Evolutionary conservation across 2,329 filamentous ascomycete species (phyloP).

Genomic region (Onygenales sp.): DNA sequence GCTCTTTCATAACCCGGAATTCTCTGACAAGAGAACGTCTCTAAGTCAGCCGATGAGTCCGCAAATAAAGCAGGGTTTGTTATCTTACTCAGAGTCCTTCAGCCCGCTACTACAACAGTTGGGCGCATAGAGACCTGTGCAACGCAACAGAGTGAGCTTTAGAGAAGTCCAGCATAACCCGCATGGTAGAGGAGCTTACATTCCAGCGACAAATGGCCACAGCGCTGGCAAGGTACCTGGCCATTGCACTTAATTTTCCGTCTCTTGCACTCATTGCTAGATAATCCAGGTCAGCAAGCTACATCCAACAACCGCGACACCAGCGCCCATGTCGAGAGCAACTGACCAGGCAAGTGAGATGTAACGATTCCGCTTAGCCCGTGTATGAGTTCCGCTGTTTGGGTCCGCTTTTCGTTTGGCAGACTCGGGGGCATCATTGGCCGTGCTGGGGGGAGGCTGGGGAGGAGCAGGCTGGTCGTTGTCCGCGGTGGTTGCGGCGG

Average conservation of each 20-base stretch:
- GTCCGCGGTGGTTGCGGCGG: too few relatives aligned
- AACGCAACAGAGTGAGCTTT: background rate
- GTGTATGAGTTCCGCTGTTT: slow-evolving; percentile 38
- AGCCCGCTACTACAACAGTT: slow-evolving; percentile 67
- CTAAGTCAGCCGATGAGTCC: background rate
- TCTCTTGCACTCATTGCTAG: slow-evolving; percentile 55
- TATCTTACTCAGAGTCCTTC: slow-evolving; percentile 67
- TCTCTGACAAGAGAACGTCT: slow-evolving; percentile 41
- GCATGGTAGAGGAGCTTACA: slow-evolving; percentile 26
- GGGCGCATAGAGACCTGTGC: slow-evolving; percentile 50
- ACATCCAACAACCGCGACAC: background rate
- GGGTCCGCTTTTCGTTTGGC: slow-evolving; percentile 34
- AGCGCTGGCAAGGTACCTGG: slow-evolving; percentile 54
- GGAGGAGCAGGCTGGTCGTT: background rate
- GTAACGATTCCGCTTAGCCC: slow-evolving; percentile 57
- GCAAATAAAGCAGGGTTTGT: background rate
- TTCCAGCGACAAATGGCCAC: slow-evolving; percentile 54
- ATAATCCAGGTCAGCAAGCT: background rate
- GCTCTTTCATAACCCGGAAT: slow-evolving; percentile 69
- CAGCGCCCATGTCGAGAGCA: background rate
- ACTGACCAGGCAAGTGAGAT: slow-evolving; percentile 57
- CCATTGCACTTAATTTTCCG: slow-evolving; percentile 63
- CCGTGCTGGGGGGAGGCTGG: background rate
- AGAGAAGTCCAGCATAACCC: background rate
- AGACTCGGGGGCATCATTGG: background rate